Conservation (phyloP, 495 filamentous ascomycete species). For the Penicillium steckii region DNA sequence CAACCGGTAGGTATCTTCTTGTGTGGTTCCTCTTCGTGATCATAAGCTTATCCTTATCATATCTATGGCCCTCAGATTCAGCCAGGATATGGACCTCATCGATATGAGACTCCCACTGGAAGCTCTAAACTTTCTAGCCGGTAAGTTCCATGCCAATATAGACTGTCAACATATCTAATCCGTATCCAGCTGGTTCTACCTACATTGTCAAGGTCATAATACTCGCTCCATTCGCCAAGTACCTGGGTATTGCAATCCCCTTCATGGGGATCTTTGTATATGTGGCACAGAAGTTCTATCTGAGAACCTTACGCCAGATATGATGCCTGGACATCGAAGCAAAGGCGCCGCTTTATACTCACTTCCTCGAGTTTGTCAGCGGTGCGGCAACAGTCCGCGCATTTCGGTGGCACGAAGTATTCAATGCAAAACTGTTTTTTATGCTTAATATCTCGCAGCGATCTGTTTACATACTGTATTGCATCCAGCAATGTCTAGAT, state of each 20-base stretch:
- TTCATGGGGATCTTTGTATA: background rate
- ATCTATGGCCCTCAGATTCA: background rate
- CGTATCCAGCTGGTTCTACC: background rate
- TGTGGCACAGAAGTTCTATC: background rate
- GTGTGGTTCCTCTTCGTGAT: background rate
- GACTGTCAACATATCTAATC: background rate
- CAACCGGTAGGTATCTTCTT: background rate
- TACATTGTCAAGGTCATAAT: background rate
- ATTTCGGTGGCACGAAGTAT: constrained; percentile 51
- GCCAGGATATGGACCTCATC: constrained; percentile 10
- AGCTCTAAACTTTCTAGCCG: background rate
- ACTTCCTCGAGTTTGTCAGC: constrained; percentile 62
- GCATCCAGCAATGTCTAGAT: constrained; percentile 67
- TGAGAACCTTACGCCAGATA: background rate
- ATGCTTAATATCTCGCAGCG: constrained; percentile 57
- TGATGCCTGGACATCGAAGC: constrained; percentile 45
- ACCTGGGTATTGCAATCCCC: background rate
- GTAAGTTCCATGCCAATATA: background rate
- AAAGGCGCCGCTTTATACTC: constrained; percentile 65
- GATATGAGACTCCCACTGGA: constrained; percentile 6
- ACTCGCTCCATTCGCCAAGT: background rate
- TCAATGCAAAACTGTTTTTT: constrained; percentile 28
- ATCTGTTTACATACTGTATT: constrained; percentile 57
- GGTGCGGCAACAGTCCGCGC: constrained; percentile 68
- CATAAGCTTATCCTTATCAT: background rate